Evolutionary conservation across 306 rosid genomes (phyloP), one percentile per base, ranked within the genome.

Genomic region (Inga leiocalycina): DNA sequence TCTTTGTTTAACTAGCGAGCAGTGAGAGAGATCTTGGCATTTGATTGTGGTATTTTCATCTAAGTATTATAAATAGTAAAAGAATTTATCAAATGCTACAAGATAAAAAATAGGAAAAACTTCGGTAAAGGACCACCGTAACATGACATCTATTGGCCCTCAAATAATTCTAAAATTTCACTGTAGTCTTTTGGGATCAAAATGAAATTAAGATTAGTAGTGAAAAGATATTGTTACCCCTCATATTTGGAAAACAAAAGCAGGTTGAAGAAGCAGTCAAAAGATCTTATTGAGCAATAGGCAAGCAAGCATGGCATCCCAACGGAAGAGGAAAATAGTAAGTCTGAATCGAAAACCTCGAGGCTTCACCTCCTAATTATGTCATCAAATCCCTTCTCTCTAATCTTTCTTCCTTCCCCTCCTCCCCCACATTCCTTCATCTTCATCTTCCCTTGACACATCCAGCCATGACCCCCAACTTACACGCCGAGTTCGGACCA

Each of bases 321-420:
- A 83, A 73, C 88, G 77, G 73, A 83, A 72, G 16, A 82, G 78
- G 22, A 32, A 76, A 56, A 83, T 15, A 4, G 56, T 54, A 83
- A 91, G 22, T 81, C 92, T 20, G 88, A 92, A 19, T 89, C 92
- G 43, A 86, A 90, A 87, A 81, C 96, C 88, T 90, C 92, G 80
- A 98, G 98, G 2, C 83, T 51, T 30, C 81, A 16, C 93, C 92
- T 45, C 94, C 98, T 49, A 95, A 87, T 61, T 73, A 74, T 35
- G 83, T 87, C 61, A 89, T 95, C 77, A 97, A 93, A 78, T 88
- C 98, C 11, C 91, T 95, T 43, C 95, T 93, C 81, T 89, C 98
- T 4, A 11, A 12, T 46, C 51, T 64, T 95, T 91, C 85, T 93
- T 95, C 87, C 87, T 90, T 39, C 88, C 98, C 0, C 84, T 87